Base-by-base conservation (phyloP, 163 green algal species). In the Scenedesmus sp. region DNA sequence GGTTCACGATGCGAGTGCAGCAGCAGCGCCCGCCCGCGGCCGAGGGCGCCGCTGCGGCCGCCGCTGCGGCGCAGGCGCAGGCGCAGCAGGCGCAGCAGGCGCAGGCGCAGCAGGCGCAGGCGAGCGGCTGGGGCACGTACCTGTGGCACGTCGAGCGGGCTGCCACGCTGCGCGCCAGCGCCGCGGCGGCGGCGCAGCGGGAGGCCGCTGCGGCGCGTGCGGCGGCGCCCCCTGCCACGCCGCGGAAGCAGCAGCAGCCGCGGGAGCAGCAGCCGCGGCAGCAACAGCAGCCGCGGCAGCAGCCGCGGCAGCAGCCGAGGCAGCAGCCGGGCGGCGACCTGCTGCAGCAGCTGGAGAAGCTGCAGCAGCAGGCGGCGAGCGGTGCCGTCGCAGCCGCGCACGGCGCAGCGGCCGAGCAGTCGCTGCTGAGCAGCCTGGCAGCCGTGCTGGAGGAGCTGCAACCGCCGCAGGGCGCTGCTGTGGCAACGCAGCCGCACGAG, bases 271-370 rank as follows among this genome's bases (percentile, higher is more conserved):
- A n/a, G 29, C 9, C 48, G 29, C 33, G 5, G 4, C 44, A 58
- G 42, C 63, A 60, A 28, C 44, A 73, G 44, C 44, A 71, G 62
- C 62, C 53, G 62, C 17, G 54, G 17, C 62, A 71, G 63, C 63
- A 73, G 45, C 64, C 58, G 64, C 28, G 22, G 13, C 29, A 47
- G 31, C 60, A 17, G 33, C 26, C 7, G 29, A 44, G 50, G 5
- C 39, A 18, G 24, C 26, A 7, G 64, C 64, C 22, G 4, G 13
- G n/a, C 10, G 39, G 39, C 10, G 29, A 53, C 20, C 17, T 69
- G 28, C 28, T 53, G 28, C 60, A 69, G 31, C 15, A 33, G 9
- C 31, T 69, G 31, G 33, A 34, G 24, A 44, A 18, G 29, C 45
- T 47, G 39, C 39, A 47, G 39, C 39, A 47, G 39, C 7, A 6